phyloP scores from a whole-genome alignment of 495 filamentous ascomycete species.

The Lasiosphaeris hirsuta region DNA sequence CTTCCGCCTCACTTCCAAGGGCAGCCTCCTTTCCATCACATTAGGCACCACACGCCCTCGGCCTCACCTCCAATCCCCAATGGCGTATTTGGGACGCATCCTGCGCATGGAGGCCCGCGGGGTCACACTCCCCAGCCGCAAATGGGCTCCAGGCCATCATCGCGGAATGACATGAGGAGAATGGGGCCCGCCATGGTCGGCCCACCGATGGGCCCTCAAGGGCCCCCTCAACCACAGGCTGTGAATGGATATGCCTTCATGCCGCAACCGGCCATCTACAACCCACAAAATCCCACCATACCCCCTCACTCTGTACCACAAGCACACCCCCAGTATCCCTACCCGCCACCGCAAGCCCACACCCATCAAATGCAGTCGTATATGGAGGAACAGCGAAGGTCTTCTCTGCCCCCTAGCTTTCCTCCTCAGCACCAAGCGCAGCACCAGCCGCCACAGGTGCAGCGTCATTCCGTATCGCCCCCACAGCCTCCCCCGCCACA shows the following conservation, averaged over 20 bases:
- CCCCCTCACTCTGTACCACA: constrained; percentile 45
- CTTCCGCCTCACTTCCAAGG: constrained; percentile 74
- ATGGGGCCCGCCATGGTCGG: constrained; percentile 71
- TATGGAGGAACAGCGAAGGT: constrained; percentile 63
- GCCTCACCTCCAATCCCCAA: constrained; percentile 87
- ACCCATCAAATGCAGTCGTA: constrained; percentile 55
- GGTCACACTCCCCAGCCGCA: constrained; percentile 80
- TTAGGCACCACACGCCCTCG: constrained; percentile 79
- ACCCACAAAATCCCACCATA: constrained; percentile 56
- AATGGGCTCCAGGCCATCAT: constrained; percentile 72
- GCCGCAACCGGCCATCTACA: constrained; percentile 81
- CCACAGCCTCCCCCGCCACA: constrained; percentile 34
- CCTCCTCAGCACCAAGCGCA: constrained; percentile 42
- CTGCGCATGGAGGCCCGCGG: constrained; percentile 45
- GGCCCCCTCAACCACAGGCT: constrained; percentile 57
- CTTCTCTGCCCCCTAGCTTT: constrained; percentile 57
- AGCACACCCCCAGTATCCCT: constrained; percentile 53
- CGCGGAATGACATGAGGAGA: constrained; percentile 70
- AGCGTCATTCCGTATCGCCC: constrained; percentile 43
- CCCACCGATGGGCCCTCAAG: constrained; percentile 53
- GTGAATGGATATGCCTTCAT: constrained; percentile 82
- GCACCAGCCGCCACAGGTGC: constrained; percentile 15
- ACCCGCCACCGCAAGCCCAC: constrained; percentile 31
- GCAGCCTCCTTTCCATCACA: constrained; percentile 67
- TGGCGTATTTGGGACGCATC: constrained; percentile 59